These are phyloP conservation scores for Arxiozyma bovina DNA, from an alignment of 1,139 yeast genomes.

Conservation along the genomic window DNA sequence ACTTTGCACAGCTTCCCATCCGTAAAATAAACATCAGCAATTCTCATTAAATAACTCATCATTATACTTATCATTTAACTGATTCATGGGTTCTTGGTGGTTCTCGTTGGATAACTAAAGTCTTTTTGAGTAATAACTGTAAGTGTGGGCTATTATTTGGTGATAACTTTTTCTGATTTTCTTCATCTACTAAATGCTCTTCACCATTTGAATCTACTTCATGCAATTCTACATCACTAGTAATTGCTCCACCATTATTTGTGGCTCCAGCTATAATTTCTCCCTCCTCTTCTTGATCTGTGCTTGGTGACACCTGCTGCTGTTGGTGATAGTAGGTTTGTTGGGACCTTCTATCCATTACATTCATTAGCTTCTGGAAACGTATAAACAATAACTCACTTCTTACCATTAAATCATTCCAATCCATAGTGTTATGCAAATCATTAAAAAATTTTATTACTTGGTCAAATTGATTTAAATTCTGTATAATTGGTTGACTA, in stretches of 20 bases:
- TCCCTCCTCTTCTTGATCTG: slow-evolving; percentile 8
- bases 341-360: slow-evolving; percentile 35
- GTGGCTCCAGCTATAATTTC: background rate
- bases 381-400: slow-evolving; percentile 75
- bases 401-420: slow-evolving; percentile 66
- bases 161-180: background rate
- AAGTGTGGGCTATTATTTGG: slow-evolving; percentile 34
- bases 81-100: slow-evolving; percentile 30
- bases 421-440: slow-evolving; percentile 62
- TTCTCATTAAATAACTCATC: too few relatives aligned
- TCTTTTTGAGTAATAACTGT: slow-evolving; percentile 48
- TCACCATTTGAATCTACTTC: background rate
- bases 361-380: slow-evolving; percentile 68
- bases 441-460: slow-evolving; percentile 90
- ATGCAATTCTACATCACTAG: background rate
- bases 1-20: too few relatives aligned
- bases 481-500: slow-evolving; percentile 66
- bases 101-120: slow-evolving; percentile 60
- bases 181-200: background rate
- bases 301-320: background rate
- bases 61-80: slow-evolving; percentile 11
- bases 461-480: slow-evolving; percentile 75
- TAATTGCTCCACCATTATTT: background rate
- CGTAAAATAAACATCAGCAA: too few relatives aligned
- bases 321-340: background rate